A percentile compares a stretch with the other conserved stretches of the same genome.
Evolutionary conservation across 495 filamentous ascomycete genomes (phyloP).

Genomic region (Aspergillus sclerotiicarbonarius): DNA sequence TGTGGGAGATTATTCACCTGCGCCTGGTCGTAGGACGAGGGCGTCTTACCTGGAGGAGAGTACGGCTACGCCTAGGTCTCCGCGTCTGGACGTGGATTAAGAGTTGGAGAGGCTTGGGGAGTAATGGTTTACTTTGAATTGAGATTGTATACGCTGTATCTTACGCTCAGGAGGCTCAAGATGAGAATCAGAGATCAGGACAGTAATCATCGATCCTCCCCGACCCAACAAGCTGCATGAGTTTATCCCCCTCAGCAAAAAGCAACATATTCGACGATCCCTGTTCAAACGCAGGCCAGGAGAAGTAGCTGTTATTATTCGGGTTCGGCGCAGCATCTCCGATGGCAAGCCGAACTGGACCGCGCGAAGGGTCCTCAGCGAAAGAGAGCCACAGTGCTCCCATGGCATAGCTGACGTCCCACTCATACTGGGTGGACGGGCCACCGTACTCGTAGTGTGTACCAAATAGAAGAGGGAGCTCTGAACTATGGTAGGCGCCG

Average conservation of each 20-base stretch:
- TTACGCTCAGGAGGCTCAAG: not conserved
- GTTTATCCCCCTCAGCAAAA: not conserved
- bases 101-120: too few species aligned
- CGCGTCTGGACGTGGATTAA: too few species aligned
- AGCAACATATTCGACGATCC: not conserved
- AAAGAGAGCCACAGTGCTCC: conserved; percentile 2
- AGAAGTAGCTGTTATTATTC: not conserved
- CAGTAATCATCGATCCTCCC: not conserved
- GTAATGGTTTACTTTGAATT: too few species aligned
- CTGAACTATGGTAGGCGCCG: conserved; percentile 7
- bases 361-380: not conserved
- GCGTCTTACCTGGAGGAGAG: too few species aligned
- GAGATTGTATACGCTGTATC: too few species aligned
- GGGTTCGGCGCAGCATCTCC: not conserved
- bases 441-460: conserved; percentile 9
- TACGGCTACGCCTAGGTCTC: too few species aligned
- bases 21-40: too few species aligned
- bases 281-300: not conserved
- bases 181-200: not conserved
- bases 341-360: not conserved
- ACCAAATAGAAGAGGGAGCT: conserved; percentile 8
- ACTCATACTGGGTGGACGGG: conserved; percentile 15
- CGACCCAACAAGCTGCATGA: not conserved
- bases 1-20: too few species aligned
- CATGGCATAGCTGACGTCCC: conserved; percentile 18